Conservation (phyloP, 208 protist genomes). For the Naegleria fowleri region DNA sequence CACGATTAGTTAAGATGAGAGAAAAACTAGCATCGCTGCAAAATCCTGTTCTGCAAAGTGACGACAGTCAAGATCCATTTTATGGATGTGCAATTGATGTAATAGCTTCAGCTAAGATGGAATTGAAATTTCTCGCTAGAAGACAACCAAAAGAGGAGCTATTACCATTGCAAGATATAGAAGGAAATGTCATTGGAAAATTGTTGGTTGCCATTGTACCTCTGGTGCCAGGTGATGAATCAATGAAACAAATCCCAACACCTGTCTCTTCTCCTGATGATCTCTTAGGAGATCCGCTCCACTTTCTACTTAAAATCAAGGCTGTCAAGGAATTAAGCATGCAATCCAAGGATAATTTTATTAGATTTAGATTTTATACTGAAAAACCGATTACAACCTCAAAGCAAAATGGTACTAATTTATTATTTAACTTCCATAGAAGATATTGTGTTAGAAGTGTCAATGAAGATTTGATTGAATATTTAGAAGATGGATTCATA, state of each 20-base stretch:
- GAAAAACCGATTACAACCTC: not conserved
- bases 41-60: not conserved
- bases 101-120: not conserved
- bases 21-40: not conserved
- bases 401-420: not conserved
- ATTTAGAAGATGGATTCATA: not conserved
- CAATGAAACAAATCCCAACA: not conserved
- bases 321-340: not conserved
- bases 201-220: not conserved
- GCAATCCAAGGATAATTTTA: not conserved
- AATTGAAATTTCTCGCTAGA: not conserved
- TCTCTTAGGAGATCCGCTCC: not conserved
- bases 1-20: not conserved
- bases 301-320: not conserved
- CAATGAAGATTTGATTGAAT: not conserved
- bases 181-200: not conserved
- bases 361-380: slow-evolving; percentile 17
- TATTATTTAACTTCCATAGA: slow-evolving; percentile 1
- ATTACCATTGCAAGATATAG: not conserved
- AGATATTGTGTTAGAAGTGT: not conserved
- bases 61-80: slow-evolving; percentile 2
- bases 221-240: not conserved
- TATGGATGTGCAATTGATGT: not conserved
- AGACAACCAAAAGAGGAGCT: not conserved
- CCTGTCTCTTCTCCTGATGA: not conserved